Conservation (phyloP, 352 stramenopile species). For the Globisporangium okanoganense region DNA sequence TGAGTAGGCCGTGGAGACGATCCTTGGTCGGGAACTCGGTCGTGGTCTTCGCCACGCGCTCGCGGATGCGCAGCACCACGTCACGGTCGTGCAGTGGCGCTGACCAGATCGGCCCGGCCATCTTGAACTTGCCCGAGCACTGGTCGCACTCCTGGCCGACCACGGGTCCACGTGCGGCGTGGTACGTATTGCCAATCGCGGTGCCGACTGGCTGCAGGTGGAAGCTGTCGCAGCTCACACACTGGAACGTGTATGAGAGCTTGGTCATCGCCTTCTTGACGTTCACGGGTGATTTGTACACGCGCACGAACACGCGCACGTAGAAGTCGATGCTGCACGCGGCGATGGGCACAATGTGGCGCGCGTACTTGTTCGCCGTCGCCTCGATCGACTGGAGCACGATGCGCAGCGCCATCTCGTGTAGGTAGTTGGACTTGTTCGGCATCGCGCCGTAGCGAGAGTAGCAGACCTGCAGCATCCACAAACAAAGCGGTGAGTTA, state of each 20-base stretch:
- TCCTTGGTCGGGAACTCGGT: constrained; percentile 91
- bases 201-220: constrained; percentile 93
- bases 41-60: constrained; percentile 72
- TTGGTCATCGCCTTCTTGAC: constrained; percentile 93
- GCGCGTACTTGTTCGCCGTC: constrained; percentile 93
- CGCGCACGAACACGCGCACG: constrained; percentile 98
- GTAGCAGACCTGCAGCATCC: constrained; percentile 53
- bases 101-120: constrained; percentile 97
- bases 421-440: constrained; percentile 87
- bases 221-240: constrained; percentile 97
- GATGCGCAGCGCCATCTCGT: constrained; percentile 87
- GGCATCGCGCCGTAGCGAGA: constrained; percentile 80
- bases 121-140: constrained; percentile 81
- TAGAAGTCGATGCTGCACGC: constrained; percentile 99
- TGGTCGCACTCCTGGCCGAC: constrained; percentile 75
- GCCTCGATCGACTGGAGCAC: constrained; percentile 96
- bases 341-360: constrained; percentile 96
- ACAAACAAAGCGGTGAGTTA: background rate
- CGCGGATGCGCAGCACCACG: constrained; percentile 79
- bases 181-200: constrained; percentile 81
- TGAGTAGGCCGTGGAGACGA: constrained; percentile 93
- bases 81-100: constrained; percentile 94
- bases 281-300: constrained; percentile 95
- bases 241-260: constrained; percentile 89
- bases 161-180: constrained; percentile 70